Conservation (phyloP, 2,329 filamentous ascomycete genomes). For the Aureobasidium sp. region DNA sequence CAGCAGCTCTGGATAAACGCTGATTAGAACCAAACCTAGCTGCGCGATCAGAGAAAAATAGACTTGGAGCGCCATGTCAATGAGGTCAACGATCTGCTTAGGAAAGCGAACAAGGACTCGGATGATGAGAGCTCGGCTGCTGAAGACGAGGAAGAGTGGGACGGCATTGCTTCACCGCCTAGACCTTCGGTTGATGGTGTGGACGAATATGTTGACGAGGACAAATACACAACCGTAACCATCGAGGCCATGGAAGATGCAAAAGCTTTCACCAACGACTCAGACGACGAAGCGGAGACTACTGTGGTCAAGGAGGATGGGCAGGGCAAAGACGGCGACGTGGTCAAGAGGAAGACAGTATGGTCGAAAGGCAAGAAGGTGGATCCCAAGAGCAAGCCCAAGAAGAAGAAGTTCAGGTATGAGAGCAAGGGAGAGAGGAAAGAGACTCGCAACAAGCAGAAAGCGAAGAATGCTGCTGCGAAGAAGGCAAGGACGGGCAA, state of each 20-base stretch:
- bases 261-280: constrained; percentile 14
- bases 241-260: constrained; percentile 78
- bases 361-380: constrained; percentile 42
- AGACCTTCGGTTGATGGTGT: constrained; percentile 44
- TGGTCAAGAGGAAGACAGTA: constrained; percentile 31
- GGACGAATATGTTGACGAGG: constrained; percentile 85
- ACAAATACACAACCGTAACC: constrained; percentile 90
- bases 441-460: constrained; percentile 53
- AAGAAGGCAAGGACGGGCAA: constrained; percentile 49
- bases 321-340: constrained; percentile 5
- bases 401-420: constrained; percentile 90
- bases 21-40: constrained; percentile 41
- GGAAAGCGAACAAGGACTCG: constrained; percentile 41
- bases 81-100: constrained; percentile 64
- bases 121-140: constrained; percentile 25
- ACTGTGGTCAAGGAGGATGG: constrained; percentile 12
- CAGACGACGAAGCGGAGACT: constrained; percentile 8
- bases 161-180: constrained; percentile 41
- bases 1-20: too few species aligned
- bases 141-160: constrained; percentile 19
- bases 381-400: constrained; percentile 46
- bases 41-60: constrained; percentile 73
- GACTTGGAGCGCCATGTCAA: constrained; percentile 78
- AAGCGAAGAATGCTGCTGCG: constrained; percentile 62
- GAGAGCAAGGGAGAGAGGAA: constrained; percentile 80